Conservation (phyloP, 345 rosid genomes). For the Theobroma cacao region DNA sequence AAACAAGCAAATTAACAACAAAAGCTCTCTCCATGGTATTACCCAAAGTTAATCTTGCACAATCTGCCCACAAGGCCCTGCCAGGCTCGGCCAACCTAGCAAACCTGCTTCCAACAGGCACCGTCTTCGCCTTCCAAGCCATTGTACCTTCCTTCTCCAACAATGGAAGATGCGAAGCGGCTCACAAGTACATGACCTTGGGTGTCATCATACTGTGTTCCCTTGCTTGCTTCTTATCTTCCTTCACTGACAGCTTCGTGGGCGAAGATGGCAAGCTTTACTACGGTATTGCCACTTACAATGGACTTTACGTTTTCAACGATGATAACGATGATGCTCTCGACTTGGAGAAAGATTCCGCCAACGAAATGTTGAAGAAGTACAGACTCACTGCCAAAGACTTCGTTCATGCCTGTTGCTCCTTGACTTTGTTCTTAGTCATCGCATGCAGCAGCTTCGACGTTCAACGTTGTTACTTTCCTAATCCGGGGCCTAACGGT, state of each 20-base stretch:
- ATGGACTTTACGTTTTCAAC: slow-evolving; percentile 29
- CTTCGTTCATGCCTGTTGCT: slow-evolving; percentile 36
- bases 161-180: slow-evolving; percentile 26
- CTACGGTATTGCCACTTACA: slow-evolving; percentile 35
- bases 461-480: slow-evolving; percentile 33
- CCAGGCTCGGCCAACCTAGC: slow-evolving; percentile 32
- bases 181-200: slow-evolving; percentile 29
- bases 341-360: neutral
- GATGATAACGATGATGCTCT: neutral
- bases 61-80: neutral
- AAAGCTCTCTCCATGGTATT: neutral
- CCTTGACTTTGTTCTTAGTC: slow-evolving; percentile 38
- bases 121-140: slow-evolving; percentile 39
- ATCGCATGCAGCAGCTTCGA: slow-evolving; percentile 28
- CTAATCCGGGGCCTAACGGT: slow-evolving; percentile 8
- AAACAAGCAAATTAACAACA: neutral
- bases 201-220: slow-evolving; percentile 11
- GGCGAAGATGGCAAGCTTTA: slow-evolving; percentile 32
- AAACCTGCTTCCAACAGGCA: slow-evolving; percentile 47
- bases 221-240: slow-evolving; percentile 31
- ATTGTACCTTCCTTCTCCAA: slow-evolving; percentile 41
- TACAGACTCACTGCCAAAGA: slow-evolving; percentile 17
- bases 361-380: neutral
- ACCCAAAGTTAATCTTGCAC: neutral
- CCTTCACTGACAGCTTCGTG: slow-evolving; percentile 45